A percentile compares a stretch with the other conserved stretches of the same genome.
Evolutionary conservation across 2,329 filamentous ascomycete genomes (phyloP).

Genomic region (Albifimbria verrucaria): DNA sequence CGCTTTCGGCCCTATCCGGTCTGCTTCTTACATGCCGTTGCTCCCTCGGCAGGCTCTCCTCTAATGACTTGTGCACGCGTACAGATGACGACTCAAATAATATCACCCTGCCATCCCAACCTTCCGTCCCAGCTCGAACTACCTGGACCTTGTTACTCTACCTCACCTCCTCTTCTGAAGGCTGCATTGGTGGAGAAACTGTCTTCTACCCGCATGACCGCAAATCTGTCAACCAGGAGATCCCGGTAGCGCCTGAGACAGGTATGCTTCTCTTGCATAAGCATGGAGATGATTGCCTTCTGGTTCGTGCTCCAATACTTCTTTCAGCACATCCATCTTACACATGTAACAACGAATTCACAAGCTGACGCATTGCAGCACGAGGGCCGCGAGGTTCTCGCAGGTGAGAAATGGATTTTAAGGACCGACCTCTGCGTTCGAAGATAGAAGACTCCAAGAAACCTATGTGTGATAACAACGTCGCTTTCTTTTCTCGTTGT

Average conservation of each 20-base stretch:
- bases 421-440: constrained; percentile 75
- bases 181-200: constrained; percentile 82
- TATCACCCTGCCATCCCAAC: constrained; percentile 49
- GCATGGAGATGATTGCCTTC: constrained; percentile 83
- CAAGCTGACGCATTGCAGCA: constrained; percentile 48
- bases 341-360: neutral
- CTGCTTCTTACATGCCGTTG: neutral
- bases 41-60: neutral
- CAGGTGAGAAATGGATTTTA: constrained; percentile 89
- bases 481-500: too few relatives aligned
- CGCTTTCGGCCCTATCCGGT: neutral
- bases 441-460: constrained; percentile 32
- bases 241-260: constrained; percentile 73
- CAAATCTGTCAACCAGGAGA: constrained; percentile 55
- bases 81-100: constrained; percentile 84
- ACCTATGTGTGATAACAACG: too few relatives aligned
- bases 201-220: constrained; percentile 79
- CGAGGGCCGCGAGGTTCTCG: constrained; percentile 74
- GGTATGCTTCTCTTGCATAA: constrained; percentile 84
- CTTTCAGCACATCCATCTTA: constrained; percentile 4
- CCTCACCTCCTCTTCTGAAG: constrained; percentile 70
- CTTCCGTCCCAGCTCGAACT: constrained; percentile 45
- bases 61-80: neutral
- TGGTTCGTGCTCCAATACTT: constrained; percentile 46
- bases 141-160: constrained; percentile 93